These are phyloP conservation scores for Pyrenula massariospora DNA, from an alignment of 495 filamentous ascomycete genomes.

Conservation along the genomic window DNA sequence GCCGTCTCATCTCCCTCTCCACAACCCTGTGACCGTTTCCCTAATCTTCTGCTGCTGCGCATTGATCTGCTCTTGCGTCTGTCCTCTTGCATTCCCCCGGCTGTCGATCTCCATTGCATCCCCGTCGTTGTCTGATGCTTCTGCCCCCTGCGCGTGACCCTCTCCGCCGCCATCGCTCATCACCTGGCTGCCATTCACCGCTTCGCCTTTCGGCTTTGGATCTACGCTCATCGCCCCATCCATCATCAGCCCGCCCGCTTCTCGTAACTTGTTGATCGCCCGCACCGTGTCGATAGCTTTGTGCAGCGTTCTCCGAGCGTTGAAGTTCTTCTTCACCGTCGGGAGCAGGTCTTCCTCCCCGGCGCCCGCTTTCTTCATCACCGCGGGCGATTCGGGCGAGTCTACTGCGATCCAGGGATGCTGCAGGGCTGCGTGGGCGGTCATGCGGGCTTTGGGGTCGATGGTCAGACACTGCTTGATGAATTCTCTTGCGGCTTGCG, in stretches of 20 bases:
- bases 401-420: slow-evolving; percentile 72
- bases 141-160: slow-evolving; percentile 1
- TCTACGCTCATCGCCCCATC: slow-evolving; percentile 59
- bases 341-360: slow-evolving; percentile 71
- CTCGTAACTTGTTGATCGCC: slow-evolving; percentile 93
- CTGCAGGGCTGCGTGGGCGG: slow-evolving; percentile 83
- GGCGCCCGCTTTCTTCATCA: slow-evolving; percentile 12
- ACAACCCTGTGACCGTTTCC: slow-evolving; percentile 48
- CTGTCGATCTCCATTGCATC: slow-evolving; percentile 41
- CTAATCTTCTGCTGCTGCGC: slow-evolving; percentile 50
- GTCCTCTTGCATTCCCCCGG: slow-evolving; percentile 46
- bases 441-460: slow-evolving; percentile 76
- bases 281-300: slow-evolving; percentile 95
- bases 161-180: slow-evolving; percentile 16
- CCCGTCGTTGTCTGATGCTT: slow-evolving; percentile 6
- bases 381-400: slow-evolving; percentile 7
- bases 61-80: slow-evolving; percentile 52
- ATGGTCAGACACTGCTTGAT: slow-evolving; percentile 82
- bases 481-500: slow-evolving; percentile 76
- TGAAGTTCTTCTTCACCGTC: slow-evolving; percentile 98
- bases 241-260: slow-evolving; percentile 73
- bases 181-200: slow-evolving; percentile 31
- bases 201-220: slow-evolving; percentile 39
- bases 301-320: slow-evolving; percentile 84
- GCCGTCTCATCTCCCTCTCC: slow-evolving; percentile 20